phyloP scores from a whole-genome alignment of 192 early-diverging fungal species.

The Lunasporangiospora selenospora region DNA sequence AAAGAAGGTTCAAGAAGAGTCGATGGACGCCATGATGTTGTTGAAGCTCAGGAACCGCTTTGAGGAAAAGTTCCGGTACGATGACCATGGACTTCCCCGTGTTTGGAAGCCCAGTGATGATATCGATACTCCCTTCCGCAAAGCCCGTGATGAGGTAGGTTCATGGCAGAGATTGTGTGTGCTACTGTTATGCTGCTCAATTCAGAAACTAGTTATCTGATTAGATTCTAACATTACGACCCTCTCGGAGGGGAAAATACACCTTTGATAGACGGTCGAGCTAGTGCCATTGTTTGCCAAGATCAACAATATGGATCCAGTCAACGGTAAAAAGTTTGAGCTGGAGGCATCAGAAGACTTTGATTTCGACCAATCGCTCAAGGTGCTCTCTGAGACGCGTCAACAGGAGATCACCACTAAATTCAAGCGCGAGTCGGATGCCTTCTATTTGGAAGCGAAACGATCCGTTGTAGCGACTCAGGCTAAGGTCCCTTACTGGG shows the following conservation, averaged over 20 bases:
- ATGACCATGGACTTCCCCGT: slow-evolving; percentile 88
- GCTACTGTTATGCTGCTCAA: too few relatives aligned
- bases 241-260: too few relatives aligned
- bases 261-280: slow-evolving; percentile 58
- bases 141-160: slow-evolving; percentile 73
- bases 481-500: slow-evolving; percentile 87
- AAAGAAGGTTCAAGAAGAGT: slow-evolving; percentile 80
- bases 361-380: slow-evolving; percentile 67
- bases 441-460: slow-evolving; percentile 95
- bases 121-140: slow-evolving; percentile 86
- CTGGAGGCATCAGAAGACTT: slow-evolving; percentile 53
- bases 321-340: slow-evolving; percentile 42
- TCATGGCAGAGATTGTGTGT: too few relatives aligned
- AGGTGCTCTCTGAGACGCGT: slow-evolving; percentile 64
- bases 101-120: slow-evolving; percentile 97
- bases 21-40: slow-evolving; percentile 83
- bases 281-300: slow-evolving; percentile 78
- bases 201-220: too few relatives aligned
- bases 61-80: slow-evolving; percentile 94
- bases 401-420: slow-evolving; percentile 75
- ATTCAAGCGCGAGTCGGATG: slow-evolving; percentile 91
- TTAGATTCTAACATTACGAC: too few relatives aligned
- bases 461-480: slow-evolving; percentile 89
- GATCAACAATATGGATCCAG: slow-evolving; percentile 63
- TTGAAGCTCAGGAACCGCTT: slow-evolving; percentile 81